These are phyloP conservation scores for Alternaria triticimaculans DNA, from an alignment of 2,329 filamentous ascomycete species.

Conservation along the genomic window DNA sequence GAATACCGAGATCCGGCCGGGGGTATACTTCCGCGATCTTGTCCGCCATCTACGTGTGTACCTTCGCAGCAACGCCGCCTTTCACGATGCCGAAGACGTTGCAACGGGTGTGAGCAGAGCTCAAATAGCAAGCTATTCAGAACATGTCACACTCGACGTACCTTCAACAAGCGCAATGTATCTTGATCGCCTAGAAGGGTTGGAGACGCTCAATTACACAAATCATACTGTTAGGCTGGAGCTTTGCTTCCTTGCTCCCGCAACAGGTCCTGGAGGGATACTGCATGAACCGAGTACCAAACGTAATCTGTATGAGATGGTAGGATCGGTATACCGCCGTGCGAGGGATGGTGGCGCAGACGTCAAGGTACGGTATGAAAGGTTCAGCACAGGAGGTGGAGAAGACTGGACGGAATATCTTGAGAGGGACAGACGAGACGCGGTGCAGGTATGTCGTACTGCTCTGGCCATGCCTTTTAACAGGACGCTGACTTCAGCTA, in stretches of 20 bases:
- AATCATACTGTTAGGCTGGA: neutral
- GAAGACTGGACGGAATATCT: neutral
- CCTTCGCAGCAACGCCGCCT: neutral
- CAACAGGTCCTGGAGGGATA: neutral
- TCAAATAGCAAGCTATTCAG: neutral
- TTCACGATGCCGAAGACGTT: neutral
- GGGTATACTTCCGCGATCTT: neutral
- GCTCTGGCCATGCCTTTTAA: neutral
- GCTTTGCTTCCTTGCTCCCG: neutral
- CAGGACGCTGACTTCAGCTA: neutral
- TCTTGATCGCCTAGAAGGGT: neutral
- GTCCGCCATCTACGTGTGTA: neutral
- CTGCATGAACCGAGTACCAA: neutral
- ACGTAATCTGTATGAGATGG: neutral
- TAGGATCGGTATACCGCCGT: neutral
- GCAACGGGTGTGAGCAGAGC: neutral
- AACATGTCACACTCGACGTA: neutral
- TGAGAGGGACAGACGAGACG: neutral
- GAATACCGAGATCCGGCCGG: neutral
- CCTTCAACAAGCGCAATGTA: neutral
- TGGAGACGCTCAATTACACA: neutral
- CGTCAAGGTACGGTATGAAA: neutral
- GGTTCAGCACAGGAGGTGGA: neutral
- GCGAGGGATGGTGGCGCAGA: neutral
- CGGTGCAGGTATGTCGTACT: neutral